These are phyloP conservation scores for Trichoderma cornu-damae DNA, from an alignment of 2,329 filamentous ascomycete genomes.

Conservation along the genomic window DNA sequence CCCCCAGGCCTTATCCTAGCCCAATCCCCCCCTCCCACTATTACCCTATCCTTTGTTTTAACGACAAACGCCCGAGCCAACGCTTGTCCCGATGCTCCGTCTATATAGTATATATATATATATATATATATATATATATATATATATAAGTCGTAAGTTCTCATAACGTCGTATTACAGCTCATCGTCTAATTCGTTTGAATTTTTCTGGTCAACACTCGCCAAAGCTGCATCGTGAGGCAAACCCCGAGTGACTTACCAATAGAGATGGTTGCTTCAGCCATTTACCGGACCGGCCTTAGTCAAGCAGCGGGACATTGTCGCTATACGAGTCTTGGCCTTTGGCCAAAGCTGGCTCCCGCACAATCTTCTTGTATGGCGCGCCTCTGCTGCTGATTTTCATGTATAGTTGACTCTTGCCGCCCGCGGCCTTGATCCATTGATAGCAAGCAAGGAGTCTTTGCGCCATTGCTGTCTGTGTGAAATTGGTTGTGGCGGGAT, in stretches of 20 bases:
- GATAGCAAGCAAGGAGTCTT: slow-evolving; percentile 14
- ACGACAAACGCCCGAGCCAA: neutral
- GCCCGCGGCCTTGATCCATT: slow-evolving; percentile 17
- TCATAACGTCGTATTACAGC: neutral
- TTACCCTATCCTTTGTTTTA: neutral
- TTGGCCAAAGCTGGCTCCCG: neutral
- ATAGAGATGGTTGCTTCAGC: neutral
- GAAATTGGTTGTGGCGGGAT: neutral
- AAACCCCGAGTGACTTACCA: neutral
- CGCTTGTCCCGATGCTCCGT: neutral
- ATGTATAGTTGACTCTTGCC: slow-evolving; percentile 3
- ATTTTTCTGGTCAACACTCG: neutral
- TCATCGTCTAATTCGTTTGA: neutral
- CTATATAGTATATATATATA: no score
- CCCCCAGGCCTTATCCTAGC: neutral
- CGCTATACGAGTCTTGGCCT: neutral
- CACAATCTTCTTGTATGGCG: slow-evolving; percentile 10
- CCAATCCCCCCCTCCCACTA: neutral
- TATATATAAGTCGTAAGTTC: neutral
- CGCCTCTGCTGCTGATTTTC: slow-evolving; percentile 6
- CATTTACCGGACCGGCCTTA: no score
- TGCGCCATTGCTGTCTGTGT: slow-evolving; percentile 8
- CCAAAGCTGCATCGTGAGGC: no score
- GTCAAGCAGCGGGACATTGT: slow-evolving; percentile 16
- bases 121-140: no score